Evolutionary conservation across 169 alveolate genomes (phyloP), one percentile per base, ranked within the genome.

Genomic region (Plasmodium coatneyi): DNA sequence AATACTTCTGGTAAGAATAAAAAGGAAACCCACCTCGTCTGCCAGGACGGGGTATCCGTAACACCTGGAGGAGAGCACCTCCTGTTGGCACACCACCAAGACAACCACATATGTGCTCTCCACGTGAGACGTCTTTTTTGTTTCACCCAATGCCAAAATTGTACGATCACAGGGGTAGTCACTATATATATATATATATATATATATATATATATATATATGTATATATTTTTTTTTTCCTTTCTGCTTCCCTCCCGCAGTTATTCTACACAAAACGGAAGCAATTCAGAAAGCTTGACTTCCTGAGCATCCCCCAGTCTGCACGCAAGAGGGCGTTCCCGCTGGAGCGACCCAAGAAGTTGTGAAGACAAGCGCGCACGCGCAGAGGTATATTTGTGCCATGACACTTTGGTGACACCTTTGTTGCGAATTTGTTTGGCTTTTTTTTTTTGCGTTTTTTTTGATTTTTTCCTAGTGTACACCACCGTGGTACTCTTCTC

Each of bases 281-380:
- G 71, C 28, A 36, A 5, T 87, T 87, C 43, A 39, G 46, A 36
- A 87, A 87, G 30, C 81, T 60, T 4, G 94, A 87, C 52, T 87
- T 87, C 71, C 71, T 87, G 82, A 87, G 94, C 52, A 87, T 49
- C 16, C 94, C 94, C 19, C 76, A 87, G 9, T 87, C 94, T 4
- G 72, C 94, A 5, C 12, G 52, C 74, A 87, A 87, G 52, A 87
- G 90, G 82, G 49, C 94, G n/a, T 87, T 87, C 54, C 81, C 94
- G 49, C 43, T 79, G 49, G 82, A 56, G 39, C 46, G 90, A 34
- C 81, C 89, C 36, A 87, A 87, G 41, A 87, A 87, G 49, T 52
- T 87, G 39, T 87, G 46, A 87, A 60, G 80, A 30, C 32, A 86
- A 49, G 60, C 60, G 2, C n/a, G 54, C 3, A 10, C n/a, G 54